Base-by-base conservation (phyloP, 352 stramenopile genomes). In the Phytophthora podocarpi region DNA sequence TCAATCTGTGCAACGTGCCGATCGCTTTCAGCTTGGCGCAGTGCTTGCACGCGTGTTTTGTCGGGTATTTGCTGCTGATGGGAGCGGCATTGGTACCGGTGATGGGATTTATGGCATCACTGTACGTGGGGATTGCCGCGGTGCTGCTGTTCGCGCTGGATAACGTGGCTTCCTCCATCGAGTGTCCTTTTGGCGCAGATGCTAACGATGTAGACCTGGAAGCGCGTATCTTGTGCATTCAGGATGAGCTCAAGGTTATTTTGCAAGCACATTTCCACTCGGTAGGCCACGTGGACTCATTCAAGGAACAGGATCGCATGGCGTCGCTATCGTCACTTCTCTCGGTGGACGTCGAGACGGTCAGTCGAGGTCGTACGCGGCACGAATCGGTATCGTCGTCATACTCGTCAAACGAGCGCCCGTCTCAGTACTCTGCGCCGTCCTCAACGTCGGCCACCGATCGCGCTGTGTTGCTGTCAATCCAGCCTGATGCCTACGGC, bases 211-310 rank as follows among this genome's bases (percentile, higher is more conserved):
- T 82, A 35, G 63, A 80, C 23, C 52, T 87, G 5, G 72, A 87
- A 59, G 47, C 64, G 16, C 62, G 65, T 20, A 75, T 86, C 5
- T 56, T 81, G 50, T 72, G 61, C 26, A 75, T 86, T 40, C 77
- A 87, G 45, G 68, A 86, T 37, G 75, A 84, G 59, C 67, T 89
- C 41, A 77, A 85, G 53, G 72, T 81, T 5, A 74, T 80, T 37
- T 51, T 83, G 15, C 67, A 76, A 24, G 76, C 74, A 15, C 76
- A 84, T 46, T 83, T 89, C 39, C 68, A 80, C 28, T 78, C 73
- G 0, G 64, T 78, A 2, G 70, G 74, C 15, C 67, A 74, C 16
- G 62, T 71, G n/a, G 58, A 73, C 21, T 70, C 58, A 13, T 83
- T 82, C 56, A 71, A 71, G 20, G 65, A 81, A 37, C 64, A 74